Conservation (phyloP, 805 yeast species). For the Cyberlindnera japonica region DNA sequence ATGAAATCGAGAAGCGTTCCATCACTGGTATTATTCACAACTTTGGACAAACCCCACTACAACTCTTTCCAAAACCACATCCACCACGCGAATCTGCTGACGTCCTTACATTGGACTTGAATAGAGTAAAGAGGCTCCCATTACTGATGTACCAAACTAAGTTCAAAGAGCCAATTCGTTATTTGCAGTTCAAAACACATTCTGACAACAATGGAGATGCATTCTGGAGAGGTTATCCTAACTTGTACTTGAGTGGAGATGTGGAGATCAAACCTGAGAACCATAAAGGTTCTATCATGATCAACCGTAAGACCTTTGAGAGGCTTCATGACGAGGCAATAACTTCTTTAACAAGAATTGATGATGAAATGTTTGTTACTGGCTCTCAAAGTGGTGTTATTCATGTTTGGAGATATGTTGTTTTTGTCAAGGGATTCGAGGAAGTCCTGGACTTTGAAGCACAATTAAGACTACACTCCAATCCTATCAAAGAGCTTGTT, state of each 20-base stretch:
- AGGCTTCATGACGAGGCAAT: slow-evolving; percentile 31
- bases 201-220: slow-evolving; percentile 30
- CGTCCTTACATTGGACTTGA: slow-evolving; percentile 33
- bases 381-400: slow-evolving; percentile 56
- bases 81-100: slow-evolving; percentile 43
- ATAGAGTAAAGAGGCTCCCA: slow-evolving; percentile 34
- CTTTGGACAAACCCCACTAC: slow-evolving; percentile 87
- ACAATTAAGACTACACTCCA: slow-evolving; percentile 56
- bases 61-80: slow-evolving; percentile 67
- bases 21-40: slow-evolving; percentile 83
- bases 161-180: slow-evolving; percentile 37
- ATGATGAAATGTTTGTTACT: slow-evolving; percentile 29
- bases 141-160: slow-evolving; percentile 41
- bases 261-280: slow-evolving; percentile 24
- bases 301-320: slow-evolving; percentile 28
- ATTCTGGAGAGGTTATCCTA: slow-evolving; percentile 51
- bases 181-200: slow-evolving; percentile 42
- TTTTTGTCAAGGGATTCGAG: slow-evolving; percentile 18
- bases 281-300: slow-evolving; percentile 21
- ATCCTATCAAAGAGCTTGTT: slow-evolving; percentile 42
- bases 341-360: slow-evolving; percentile 27
- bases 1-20: slow-evolving; percentile 70
- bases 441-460: slow-evolving; percentile 37
- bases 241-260: slow-evolving; percentile 26
- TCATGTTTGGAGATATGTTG: slow-evolving; percentile 46